Base-by-base conservation (phyloP, 139 green algal genomes). In the Picochlorum sp. region DNA sequence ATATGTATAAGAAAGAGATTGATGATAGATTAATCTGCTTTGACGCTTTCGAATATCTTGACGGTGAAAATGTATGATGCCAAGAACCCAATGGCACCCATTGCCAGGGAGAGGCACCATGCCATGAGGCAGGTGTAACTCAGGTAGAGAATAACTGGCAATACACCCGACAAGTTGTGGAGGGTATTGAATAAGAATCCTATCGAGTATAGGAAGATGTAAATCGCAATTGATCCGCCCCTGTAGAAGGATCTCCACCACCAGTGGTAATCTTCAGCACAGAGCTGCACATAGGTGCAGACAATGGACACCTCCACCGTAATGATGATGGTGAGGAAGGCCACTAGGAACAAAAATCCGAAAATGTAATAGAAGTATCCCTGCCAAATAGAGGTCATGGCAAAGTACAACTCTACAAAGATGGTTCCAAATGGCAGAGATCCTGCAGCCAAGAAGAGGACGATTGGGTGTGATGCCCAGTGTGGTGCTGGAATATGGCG, bases 291-390 rank as follows among this genome's bases (percentile, higher is more conserved):
- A 51, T 78, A 83, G n/a, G 85, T 92, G 76, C 85, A 92, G 57
- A 95, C 84, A 37, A 95, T 74, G 11, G 76, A 67, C 52, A 93
- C 86, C 69, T 96, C 87, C 7, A 83, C 72, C 34, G 85, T 94
- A 74, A 95, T 92, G 65, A 95, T 58, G 13, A 89, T 66, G 4
- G 87, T 94, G 11, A 96, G 77, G 21, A 82, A n/a, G 9, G 82
- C 82, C 52, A 95, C 88, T 28, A 96, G 65, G 68, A 94, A 85
- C 51, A 94, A 82, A 69, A 95, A 95, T 51, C 82, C 84, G 63
- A 96, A 95, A 54, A 90, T 85, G 84, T 96, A 96, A 84, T 98
- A 98, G 56, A 94, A 95, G 81, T 89, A 95, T 37, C 89, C 88
- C 69, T 95, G 76, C 91, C 89, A 96, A 74, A 95, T 76, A 50